Evolutionary conservation across 108 stramenopile genomes (phyloP).

Genomic region (Aurantiochytrium sp.): DNA sequence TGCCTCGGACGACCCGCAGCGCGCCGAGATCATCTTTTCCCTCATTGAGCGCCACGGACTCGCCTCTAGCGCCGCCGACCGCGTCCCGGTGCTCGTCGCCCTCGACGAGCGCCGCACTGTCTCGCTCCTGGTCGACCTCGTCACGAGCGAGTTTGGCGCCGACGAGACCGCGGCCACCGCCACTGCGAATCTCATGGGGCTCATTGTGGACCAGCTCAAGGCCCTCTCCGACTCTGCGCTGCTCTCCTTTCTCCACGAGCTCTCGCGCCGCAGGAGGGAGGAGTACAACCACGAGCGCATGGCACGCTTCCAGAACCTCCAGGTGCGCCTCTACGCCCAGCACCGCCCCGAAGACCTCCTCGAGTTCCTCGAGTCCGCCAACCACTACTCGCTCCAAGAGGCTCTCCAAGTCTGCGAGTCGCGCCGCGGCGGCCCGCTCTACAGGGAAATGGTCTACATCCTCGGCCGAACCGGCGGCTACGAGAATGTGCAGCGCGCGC

Average conservation of each 20-base stretch:
- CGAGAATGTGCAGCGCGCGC: neutral
- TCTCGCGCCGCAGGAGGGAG: neutral
- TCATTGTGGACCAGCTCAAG: neutral
- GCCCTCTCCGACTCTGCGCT: neutral
- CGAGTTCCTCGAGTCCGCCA: slow-evolving; percentile 10
- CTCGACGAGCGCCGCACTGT: neutral
- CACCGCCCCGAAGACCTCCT: neutral
- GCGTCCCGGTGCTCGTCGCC: neutral
- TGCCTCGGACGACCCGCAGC: neutral
- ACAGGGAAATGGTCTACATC: neutral
- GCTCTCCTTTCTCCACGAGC: neutral
- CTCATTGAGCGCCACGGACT: neutral
- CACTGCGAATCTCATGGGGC: neutral
- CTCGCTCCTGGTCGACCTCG: neutral
- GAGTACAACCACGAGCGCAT: slow-evolving; percentile 25
- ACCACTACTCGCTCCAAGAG: neutral
- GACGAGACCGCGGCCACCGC: neutral
- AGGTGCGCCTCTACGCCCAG: neutral
- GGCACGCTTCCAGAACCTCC: neutral
- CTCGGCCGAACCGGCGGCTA: neutral
- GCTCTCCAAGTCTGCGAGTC: neutral
- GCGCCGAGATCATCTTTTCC: slow-evolving; percentile 1
- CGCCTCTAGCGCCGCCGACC: neutral
- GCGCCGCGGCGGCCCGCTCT: neutral
- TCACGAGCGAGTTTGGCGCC: neutral